These are phyloP conservation scores for Solanum commersonii DNA, from an alignment of 257 asterid genomes.

Conservation along the genomic window DNA sequence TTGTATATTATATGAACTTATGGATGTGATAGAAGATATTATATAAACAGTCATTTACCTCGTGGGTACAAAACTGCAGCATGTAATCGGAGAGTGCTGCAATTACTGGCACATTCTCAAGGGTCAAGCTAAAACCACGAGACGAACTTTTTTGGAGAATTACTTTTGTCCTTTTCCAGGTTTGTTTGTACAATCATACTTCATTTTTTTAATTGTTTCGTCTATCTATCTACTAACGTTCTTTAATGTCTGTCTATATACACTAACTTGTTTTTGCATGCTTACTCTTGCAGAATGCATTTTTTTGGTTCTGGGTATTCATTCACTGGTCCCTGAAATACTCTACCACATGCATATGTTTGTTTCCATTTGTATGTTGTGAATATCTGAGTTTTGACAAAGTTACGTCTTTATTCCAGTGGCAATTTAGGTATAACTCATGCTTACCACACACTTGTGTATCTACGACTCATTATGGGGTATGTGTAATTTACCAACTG, in stretches of 20 bases:
- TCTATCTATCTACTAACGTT: neutral
- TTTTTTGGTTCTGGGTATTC: conserved; percentile 99
- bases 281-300: conserved; percentile 32
- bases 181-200: conserved; percentile 11
- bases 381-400: conserved; percentile 5
- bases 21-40: neutral
- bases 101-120: conserved; percentile 38
- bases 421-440: conserved; percentile 96
- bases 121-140: conserved; percentile 66
- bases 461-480: conserved; percentile 78
- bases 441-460: conserved; percentile 84
- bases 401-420: conserved; percentile 35
- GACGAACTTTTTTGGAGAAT: conserved; percentile 82
- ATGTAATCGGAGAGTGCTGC: conserved; percentile 93
- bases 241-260: neutral
- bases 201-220: neutral
- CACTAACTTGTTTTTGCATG: neutral
- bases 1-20: neutral
- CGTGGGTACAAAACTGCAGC: conserved; percentile 89
- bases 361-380: neutral
- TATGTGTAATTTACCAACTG: conserved; percentile 14
- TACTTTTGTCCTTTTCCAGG: conserved; percentile 83
- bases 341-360: neutral
- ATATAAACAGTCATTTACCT: conserved; percentile 2
- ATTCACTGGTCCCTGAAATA: conserved; percentile 16